These are phyloP conservation scores for Rhizopus sp. DNA, from an alignment of 371 early-diverging fungal species.

Conservation along the genomic window DNA sequence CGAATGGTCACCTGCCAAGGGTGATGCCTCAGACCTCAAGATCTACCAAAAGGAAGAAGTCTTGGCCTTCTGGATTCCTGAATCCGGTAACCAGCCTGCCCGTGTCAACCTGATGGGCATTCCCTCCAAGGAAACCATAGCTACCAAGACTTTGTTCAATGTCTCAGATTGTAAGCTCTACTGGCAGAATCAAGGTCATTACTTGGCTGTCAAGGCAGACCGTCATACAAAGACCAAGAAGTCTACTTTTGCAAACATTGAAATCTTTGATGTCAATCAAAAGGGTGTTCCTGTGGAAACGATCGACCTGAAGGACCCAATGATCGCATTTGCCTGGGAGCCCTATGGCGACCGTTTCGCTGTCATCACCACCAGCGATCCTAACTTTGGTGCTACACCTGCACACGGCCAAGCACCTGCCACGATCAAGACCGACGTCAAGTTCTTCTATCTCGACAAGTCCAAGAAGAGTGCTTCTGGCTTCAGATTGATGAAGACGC, in stretches of 20 bases:
- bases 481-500: constrained; percentile 66
- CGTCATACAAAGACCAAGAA: constrained; percentile 94
- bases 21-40: constrained; percentile 46
- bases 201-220: constrained; percentile 91
- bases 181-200: constrained; percentile 93
- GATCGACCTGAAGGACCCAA: constrained; percentile 87
- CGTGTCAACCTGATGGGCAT: constrained; percentile 88
- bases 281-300: constrained; percentile 95
- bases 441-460: constrained; percentile 80
- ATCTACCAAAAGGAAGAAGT: constrained; percentile 60
- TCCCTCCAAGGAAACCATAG: constrained; percentile 82
- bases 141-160: constrained; percentile 97
- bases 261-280: constrained; percentile 92
- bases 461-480: constrained; percentile 57
- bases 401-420: constrained; percentile 49
- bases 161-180: constrained; percentile 86
- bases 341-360: constrained; percentile 87
- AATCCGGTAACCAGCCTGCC: constrained; percentile 94
- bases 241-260: constrained; percentile 84
- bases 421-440: constrained; percentile 72
- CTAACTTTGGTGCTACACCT: constrained; percentile 54
- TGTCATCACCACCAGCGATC: constrained; percentile 77
- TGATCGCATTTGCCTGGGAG: constrained; percentile 92
- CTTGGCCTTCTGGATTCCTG: constrained; percentile 96
- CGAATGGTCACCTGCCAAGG: constrained; percentile 81